Base-by-base conservation (phyloP, 164 flowering plant genomes). In the Macadamia integrifolia region DNA sequence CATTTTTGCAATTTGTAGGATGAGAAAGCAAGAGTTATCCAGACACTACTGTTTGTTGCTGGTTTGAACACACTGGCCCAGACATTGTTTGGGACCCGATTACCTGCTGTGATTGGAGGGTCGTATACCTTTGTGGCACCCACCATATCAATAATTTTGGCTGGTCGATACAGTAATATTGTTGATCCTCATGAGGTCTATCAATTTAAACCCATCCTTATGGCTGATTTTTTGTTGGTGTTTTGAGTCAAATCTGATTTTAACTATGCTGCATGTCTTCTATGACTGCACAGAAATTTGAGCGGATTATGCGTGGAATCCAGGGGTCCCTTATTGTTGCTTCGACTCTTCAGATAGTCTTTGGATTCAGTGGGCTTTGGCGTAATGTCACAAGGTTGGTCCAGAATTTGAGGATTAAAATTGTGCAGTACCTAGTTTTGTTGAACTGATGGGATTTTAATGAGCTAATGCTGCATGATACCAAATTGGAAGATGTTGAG, bases 341-440 rank as follows among this genome's bases (percentile, higher is more conserved):
- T 69, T 95, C 99, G 64, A 81, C 86, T 66, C 85, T 95, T 80
- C 99, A 92, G 79, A 95, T 95, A 66, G 85, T 95, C 65, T 75
- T 95, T 14, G 99, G 99, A 11, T 92, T 95, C 80, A 95, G 98
- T 80, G 99, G 99, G 30, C 96, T 95, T 55, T 95, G 98, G 99
- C 92, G 97, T 56, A 91, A 87, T 76, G 88, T 92, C 69, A 78
- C 93, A 60, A 89, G 98, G 99, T 94, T 58, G 56, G 82, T 75
- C 70, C 48, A 58, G 58, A 53, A 66, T 50, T 11, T 42, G 48
- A n/a, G 6, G 12, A 40, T 14, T 46, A 46, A 46, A 46, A 46
- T 11, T 8, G 50, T 11, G 4, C 43, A 58, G 42, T 52, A 44
- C 56, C 43, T 15, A 35, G 29, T 10, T n/a, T 30, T 32, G 49